Base-by-base conservation (phyloP, 257 asterid species). In the Solanum appendiculatum region DNA sequence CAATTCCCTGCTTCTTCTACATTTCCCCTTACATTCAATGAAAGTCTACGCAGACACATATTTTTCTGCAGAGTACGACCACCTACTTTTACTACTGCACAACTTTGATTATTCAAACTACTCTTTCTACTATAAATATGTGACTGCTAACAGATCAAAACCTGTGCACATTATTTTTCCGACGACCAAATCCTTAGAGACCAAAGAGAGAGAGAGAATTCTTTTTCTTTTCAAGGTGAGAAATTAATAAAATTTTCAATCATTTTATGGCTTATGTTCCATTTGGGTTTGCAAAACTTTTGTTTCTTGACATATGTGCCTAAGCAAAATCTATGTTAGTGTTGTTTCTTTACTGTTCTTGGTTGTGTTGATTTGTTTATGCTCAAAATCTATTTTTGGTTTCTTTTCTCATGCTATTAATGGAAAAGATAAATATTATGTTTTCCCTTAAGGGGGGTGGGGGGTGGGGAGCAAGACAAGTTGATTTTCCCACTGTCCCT, bases 21-120 rank as follows among this genome's bases (percentile, higher is more conserved):
- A 84, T 85, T 88, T 90, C 90, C 90, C 29, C n/a, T 63, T 27
- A 42, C 39, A 88, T 92, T 90, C 93, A 66, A 5, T 37, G 91
- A 87, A 91, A 82, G 73, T 87, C 86, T 91, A 63, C 36, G 18
- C 37, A 48, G 51, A 44, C 81, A 18, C 18, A 54, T 25, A 25
- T 63, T 40, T 78, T 27, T 73, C 81, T 84, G 86, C 51, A 58
- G 25, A 88, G 72, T 14, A 29, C 21, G 58, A 44, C 77, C 88
- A 37, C 72, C 15, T 2, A 44, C 68, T 58, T 54, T 69, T 83
- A 86, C 51, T 82, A 66, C 85, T 69, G 84, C 75, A 80, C 64
- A 56, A 63, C 44, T 33, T 68, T 74, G 75, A 85, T 42, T 83
- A 44, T 75, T 82, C 86, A 84, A 69, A 20, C 27, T 66, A 44